phyloP scores from a whole-genome alignment of 2,329 filamentous ascomycete genomes.

The Septoria linicola region DNA sequence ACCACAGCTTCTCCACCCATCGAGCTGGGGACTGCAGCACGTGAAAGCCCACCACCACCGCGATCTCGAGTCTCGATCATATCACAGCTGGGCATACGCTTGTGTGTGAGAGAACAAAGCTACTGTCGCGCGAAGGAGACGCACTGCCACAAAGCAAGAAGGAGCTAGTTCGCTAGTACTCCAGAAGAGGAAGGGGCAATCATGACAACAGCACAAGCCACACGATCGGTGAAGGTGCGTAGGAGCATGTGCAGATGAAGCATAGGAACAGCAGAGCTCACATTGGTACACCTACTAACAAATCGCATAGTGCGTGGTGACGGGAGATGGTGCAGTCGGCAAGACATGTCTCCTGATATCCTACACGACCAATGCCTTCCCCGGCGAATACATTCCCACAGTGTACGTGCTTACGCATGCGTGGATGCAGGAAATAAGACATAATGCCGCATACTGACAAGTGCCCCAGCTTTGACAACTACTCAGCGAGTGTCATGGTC shows the following conservation, averaged over 20 bases:
- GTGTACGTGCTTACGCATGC: constrained; percentile 63
- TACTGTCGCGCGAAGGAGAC: too few species aligned
- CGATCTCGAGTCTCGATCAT: too few species aligned
- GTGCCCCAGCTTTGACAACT: constrained; percentile 82
- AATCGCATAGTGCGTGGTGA: constrained; percentile 72
- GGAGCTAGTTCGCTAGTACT: too few species aligned
- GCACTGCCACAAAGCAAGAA: too few species aligned
- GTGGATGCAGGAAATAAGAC: too few species aligned
- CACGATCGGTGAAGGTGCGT: constrained; percentile 84
- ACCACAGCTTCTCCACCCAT: too few species aligned
- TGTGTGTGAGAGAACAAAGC: too few species aligned
- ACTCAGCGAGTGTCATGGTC: constrained; percentile 98
- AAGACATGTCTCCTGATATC: constrained; percentile 99
- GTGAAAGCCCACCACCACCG: too few species aligned
- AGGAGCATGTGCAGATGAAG: neutral
- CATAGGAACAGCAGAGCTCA: too few species aligned
- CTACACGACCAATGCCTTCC: constrained; percentile 98
- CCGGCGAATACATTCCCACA: constrained; percentile 99
- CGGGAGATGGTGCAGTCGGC: constrained; percentile 97
- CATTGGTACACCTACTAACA: too few species aligned
- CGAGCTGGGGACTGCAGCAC: too few species aligned
- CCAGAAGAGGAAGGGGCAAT: constrained; percentile 8
- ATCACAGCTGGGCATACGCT: too few species aligned
- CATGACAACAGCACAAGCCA: constrained; percentile 65
- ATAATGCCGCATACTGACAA: neutral